Evolutionary conservation across 345 rosid genomes (phyloP).

Genomic region (Populus euphratica): DNA sequence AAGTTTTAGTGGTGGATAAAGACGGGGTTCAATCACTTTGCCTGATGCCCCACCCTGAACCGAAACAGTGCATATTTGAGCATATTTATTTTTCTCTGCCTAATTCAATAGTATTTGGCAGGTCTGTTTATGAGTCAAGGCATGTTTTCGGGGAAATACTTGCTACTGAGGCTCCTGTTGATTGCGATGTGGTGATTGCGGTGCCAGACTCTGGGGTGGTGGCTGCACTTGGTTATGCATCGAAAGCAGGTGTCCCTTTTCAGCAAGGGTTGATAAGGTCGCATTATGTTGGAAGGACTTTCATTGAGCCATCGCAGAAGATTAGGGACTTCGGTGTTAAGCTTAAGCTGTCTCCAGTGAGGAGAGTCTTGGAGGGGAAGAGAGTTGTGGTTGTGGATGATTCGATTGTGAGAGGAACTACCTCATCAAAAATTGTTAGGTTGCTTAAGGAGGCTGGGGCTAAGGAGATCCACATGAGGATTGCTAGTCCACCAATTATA

Average conservation of each 20-base stretch:
- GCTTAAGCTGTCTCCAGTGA: slow-evolving; percentile 86
- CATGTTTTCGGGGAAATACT: slow-evolving; percentile 69
- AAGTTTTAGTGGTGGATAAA: slow-evolving; percentile 78
- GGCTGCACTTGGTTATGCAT: slow-evolving; percentile 89
- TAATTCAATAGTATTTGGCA: slow-evolving; percentile 77
- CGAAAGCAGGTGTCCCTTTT: slow-evolving; percentile 76
- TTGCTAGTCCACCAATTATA: slow-evolving; percentile 86
- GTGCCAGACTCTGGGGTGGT: slow-evolving; percentile 98
- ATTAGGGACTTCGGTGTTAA: slow-evolving; percentile 96
- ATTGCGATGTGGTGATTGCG: slow-evolving; percentile 92
- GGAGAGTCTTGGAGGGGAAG: slow-evolving; percentile 80
- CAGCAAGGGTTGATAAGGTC: slow-evolving; percentile 90
- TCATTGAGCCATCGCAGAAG: slow-evolving; percentile 89
- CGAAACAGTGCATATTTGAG: slow-evolving; percentile 90
- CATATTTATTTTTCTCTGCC: slow-evolving; percentile 89
- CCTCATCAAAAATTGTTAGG: slow-evolving; percentile 84
- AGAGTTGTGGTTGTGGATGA: slow-evolving; percentile 94
- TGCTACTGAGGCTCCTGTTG: slow-evolving; percentile 71
- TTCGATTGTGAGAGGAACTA: slow-evolving; percentile 90
- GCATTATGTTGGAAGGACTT: slow-evolving; percentile 92
- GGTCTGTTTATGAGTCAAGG: slow-evolving; percentile 83
- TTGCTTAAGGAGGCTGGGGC: slow-evolving; percentile 87
- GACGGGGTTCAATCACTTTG: slow-evolving; percentile 83
- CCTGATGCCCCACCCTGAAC: slow-evolving; percentile 59
- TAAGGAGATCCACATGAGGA: slow-evolving; percentile 94